phyloP scores from a whole-genome alignment of 352 stramenopile genomes.

The Phytophthora cryptogea region DNA sequence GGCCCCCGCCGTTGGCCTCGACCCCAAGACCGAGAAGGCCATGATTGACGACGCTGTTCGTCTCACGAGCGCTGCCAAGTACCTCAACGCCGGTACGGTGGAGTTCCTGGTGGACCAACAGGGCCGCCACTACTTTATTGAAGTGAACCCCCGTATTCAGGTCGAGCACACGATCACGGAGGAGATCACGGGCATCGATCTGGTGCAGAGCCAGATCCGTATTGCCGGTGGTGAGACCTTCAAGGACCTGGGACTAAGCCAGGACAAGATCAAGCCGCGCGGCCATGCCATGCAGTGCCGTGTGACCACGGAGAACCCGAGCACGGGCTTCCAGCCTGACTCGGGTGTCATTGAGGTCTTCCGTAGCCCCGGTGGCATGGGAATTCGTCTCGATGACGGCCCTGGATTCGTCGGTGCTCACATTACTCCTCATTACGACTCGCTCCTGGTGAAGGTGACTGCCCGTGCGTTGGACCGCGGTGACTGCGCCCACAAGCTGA shows the following conservation, averaged over 20 bases:
- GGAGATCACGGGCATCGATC: slow-evolving; percentile 94
- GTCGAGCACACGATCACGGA: slow-evolving; percentile 94
- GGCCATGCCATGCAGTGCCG: slow-evolving; percentile 97
- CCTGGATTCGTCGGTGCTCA: slow-evolving; percentile 95
- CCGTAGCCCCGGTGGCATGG: slow-evolving; percentile 93
- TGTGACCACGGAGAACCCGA: slow-evolving; percentile 96
- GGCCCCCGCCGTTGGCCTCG: slow-evolving; percentile 89
- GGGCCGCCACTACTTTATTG: slow-evolving; percentile 96
- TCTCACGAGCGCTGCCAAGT: slow-evolving; percentile 92
- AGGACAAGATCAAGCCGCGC: slow-evolving; percentile 92
- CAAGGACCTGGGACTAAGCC: slow-evolving; percentile 92
- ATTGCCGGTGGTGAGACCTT: slow-evolving; percentile 94
- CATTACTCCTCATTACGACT: slow-evolving; percentile 98
- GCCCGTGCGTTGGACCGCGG: slow-evolving; percentile 88
- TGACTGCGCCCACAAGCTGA: slow-evolving; percentile 93
- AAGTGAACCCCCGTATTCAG: slow-evolving; percentile 99
- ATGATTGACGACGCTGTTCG: slow-evolving; percentile 94
- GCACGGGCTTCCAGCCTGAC: slow-evolving; percentile 95
- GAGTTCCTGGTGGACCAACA: slow-evolving; percentile 98
- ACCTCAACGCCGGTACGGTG: slow-evolving; percentile 97
- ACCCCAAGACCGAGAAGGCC: slow-evolving; percentile 79
- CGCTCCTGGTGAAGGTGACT: slow-evolving; percentile 98
- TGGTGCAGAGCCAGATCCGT: slow-evolving; percentile 97
- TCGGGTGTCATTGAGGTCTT: slow-evolving; percentile 97
- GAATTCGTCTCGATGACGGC: slow-evolving; percentile 96